Evolutionary conservation across 768 basidiomycete species (phyloP).

Genomic region (Russula virescens): DNA sequence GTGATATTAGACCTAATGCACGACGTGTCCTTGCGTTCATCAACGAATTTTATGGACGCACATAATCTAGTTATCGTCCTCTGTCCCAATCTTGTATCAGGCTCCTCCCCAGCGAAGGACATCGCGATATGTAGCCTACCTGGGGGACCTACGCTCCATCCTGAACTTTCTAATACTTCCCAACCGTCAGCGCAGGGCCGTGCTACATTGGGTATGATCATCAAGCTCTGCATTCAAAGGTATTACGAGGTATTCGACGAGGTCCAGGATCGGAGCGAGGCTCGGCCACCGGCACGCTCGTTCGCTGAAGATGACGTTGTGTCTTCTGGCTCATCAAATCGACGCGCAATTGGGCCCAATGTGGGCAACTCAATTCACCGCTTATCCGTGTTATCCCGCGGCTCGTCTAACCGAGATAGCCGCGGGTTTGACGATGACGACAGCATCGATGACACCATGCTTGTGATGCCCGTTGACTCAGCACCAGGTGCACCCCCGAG

Average conservation of each 20-base stretch:
- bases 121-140: slow-evolving; percentile 68
- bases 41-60: slow-evolving; percentile 74
- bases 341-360: slow-evolving; percentile 11
- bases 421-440: slow-evolving; percentile 52
- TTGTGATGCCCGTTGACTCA: slow-evolving; percentile 65
- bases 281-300: slow-evolving; percentile 32
- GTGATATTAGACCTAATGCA: slow-evolving; percentile 62
- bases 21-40: slow-evolving; percentile 64
- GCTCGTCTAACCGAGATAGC: slow-evolving; percentile 29
- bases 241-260: slow-evolving; percentile 89
- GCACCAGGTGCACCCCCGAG: slow-evolving; percentile 32
- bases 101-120: slow-evolving; percentile 62
- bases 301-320: slow-evolving; percentile 11
- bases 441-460: slow-evolving; percentile 69
- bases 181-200: slow-evolving; percentile 38
- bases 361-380: slow-evolving; percentile 13
- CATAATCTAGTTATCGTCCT: slow-evolving; percentile 77
- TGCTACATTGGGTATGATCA: slow-evolving; percentile 63
- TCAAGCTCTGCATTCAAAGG: slow-evolving; percentile 72
- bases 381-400: slow-evolving; percentile 19
- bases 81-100: slow-evolving; percentile 71
- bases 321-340: slow-evolving; percentile 12
- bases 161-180: slow-evolving; percentile 26
- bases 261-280: slow-evolving; percentile 63
- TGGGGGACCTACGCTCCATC: slow-evolving; percentile 39